Evolutionary conservation across 768 basidiomycete species (phyloP).

Genomic region (Kwoniella heveanensis): DNA sequence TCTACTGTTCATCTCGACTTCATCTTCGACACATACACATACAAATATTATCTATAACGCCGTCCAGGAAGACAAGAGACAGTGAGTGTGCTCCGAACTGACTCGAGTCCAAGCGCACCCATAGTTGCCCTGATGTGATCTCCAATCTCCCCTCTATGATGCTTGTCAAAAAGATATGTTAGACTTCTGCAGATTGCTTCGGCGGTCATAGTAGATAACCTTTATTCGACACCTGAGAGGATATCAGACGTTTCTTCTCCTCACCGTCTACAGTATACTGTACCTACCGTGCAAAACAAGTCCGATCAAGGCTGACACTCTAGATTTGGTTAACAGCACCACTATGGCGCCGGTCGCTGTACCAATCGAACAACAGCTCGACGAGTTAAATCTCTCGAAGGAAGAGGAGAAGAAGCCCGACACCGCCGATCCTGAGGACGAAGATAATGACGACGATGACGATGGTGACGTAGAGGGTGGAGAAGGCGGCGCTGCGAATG

Average conservation of each 20-base stretch:
- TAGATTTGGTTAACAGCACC: background rate
- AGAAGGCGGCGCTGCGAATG: slow-evolving; percentile 7
- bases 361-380: slow-evolving; percentile 7
- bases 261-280: no score
- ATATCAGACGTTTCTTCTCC: no score
- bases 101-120: no score
- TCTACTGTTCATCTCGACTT: no score
- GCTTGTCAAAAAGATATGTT: slow-evolving; percentile 49
- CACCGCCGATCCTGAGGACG: slow-evolving; percentile 12
- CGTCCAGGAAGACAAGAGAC: background rate
- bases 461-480: slow-evolving; percentile 30
- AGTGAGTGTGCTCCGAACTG: background rate
- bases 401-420: slow-evolving; percentile 20
- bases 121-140: no score
- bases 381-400: slow-evolving; percentile 25
- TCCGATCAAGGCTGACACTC: background rate
- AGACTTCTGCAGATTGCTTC: slow-evolving; percentile 43
- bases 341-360: slow-evolving; percentile 24
- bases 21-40: no score
- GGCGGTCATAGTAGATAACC: slow-evolving; percentile 27
- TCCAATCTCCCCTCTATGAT: slow-evolving; percentile 26
- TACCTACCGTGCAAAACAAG: no score
- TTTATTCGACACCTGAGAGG: slow-evolving; percentile 33
- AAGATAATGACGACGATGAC: slow-evolving; percentile 29
- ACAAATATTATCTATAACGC: background rate